Percentiles rank a stretch among this genome's conserved stretches.
Evolutionary conservation across 345 rosid species (phyloP).

Genomic region (Limnanthes douglasii): DNA sequence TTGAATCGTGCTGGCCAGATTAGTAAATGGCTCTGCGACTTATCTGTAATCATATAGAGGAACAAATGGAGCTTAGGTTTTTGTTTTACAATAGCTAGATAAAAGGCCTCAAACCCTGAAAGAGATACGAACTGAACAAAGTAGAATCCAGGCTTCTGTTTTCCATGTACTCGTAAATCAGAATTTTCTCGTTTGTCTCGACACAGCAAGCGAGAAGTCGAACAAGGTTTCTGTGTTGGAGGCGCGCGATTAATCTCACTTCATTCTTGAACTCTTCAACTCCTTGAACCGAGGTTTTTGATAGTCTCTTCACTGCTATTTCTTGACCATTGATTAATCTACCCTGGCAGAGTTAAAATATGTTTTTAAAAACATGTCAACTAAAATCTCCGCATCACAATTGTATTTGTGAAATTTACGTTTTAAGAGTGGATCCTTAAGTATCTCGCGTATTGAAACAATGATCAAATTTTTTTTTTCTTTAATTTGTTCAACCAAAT

Average conservation of each 20-base stretch:
- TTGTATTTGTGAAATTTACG: too few relatives aligned
- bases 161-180: constrained; percentile 53
- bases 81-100: background rate
- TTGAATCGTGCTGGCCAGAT: constrained; percentile 32
- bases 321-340: constrained; percentile 26
- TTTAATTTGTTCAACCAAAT: too few relatives aligned
- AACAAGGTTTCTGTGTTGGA: constrained; percentile 63
- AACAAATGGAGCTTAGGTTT: background rate
- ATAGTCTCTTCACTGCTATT: constrained; percentile 46
- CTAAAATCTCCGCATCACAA: too few relatives aligned
- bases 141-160: constrained; percentile 54
- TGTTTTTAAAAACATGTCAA: too few relatives aligned
- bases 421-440: too few relatives aligned
- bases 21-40: constrained; percentile 12
- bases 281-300: constrained; percentile 51
- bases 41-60: constrained; percentile 18
- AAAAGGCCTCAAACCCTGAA: background rate
- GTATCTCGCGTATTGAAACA: too few relatives aligned
- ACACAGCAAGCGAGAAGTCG: constrained; percentile 53
- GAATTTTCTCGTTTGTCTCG: constrained; percentile 35
- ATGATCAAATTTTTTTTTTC: too few relatives aligned
- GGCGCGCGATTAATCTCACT: constrained; percentile 44
- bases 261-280: constrained; percentile 50
- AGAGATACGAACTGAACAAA: constrained; percentile 31
- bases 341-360: too few relatives aligned